These are phyloP conservation scores for Chalciporus sphaerocephalus DNA, from an alignment of 768 basidiomycete genomes.

Conservation along the genomic window DNA sequence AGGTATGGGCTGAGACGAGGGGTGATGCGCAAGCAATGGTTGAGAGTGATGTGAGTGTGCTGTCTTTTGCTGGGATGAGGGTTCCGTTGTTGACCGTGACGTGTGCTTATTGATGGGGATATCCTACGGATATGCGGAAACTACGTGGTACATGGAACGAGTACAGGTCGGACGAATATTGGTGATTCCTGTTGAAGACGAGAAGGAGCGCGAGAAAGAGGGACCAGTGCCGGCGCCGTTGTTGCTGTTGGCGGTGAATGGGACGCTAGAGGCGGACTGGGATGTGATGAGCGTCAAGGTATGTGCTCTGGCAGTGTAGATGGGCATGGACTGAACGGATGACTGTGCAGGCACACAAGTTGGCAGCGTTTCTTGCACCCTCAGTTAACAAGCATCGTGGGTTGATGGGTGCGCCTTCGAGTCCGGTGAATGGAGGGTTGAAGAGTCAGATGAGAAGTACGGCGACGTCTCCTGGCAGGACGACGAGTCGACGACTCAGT, in stretches of 20 bases:
- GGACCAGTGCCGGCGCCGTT: slow-evolving; percentile 43
- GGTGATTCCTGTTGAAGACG: slow-evolving; percentile 59
- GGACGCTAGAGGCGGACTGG: slow-evolving; percentile 60
- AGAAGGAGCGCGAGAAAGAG: slow-evolving; percentile 7
- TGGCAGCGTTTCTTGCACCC: slow-evolving; percentile 32
- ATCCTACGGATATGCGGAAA: not conserved
- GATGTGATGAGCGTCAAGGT: slow-evolving; percentile 62
- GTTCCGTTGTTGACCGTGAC: not conserved
- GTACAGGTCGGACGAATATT: slow-evolving; percentile 65
- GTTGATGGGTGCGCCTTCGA: slow-evolving; percentile 15
- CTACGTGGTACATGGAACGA: not conserved
- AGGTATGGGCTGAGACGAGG: slow-evolving; percentile 74
- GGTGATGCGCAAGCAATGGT: slow-evolving; percentile 56
- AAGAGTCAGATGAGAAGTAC: slow-evolving; percentile 27
- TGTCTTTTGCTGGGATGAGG: not conserved
- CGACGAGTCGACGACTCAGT: slow-evolving; percentile 6
- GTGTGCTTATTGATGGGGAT: not conserved
- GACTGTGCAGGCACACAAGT: slow-evolving; percentile 27
- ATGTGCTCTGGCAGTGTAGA: slow-evolving; percentile 11
- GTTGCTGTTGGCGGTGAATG: slow-evolving; percentile 67
- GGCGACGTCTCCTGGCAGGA: slow-evolving; percentile 28
- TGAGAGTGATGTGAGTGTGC: slow-evolving; percentile 63
- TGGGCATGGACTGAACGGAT: not conserved
- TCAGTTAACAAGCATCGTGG: slow-evolving; percentile 37
- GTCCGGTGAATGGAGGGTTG: slow-evolving; percentile 8